phyloP scores from a whole-genome alignment of 2,329 filamentous ascomycete genomes.

The Cercospora sp. region DNA sequence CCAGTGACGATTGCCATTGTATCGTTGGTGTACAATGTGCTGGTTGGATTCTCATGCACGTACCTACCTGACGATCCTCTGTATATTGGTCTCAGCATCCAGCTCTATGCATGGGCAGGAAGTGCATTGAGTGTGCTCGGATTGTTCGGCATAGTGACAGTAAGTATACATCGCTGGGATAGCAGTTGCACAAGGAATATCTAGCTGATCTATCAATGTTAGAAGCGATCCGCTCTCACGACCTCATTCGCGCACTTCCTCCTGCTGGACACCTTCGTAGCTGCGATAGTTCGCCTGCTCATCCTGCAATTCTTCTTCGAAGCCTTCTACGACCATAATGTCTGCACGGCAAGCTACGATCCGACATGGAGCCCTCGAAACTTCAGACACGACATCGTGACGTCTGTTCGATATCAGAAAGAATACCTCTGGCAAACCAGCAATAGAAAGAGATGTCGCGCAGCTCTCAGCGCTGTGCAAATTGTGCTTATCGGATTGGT shows the following conservation, averaged over 20 bases:
- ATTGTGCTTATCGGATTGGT: constrained; percentile 21
- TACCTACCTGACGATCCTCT: constrained; percentile 35
- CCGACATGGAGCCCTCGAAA: constrained; percentile 26
- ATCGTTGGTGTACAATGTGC: constrained; percentile 30
- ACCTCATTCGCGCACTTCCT: constrained; percentile 32
- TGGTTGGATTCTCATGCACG: constrained; percentile 30
- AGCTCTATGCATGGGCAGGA: constrained; percentile 33
- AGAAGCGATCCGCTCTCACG: constrained; percentile 28
- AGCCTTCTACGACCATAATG: constrained; percentile 28
- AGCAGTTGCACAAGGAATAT: not conserved
- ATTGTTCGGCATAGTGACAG: constrained; percentile 29
- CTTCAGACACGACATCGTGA: constrained; percentile 28
- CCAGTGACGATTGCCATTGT: constrained; percentile 27
- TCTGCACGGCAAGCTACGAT: constrained; percentile 28
- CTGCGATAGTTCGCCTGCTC: constrained; percentile 28
- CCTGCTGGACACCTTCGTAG: constrained; percentile 32
- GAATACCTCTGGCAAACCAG: constrained; percentile 23
- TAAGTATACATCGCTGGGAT: constrained; percentile 15
- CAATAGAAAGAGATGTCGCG: constrained; percentile 24
- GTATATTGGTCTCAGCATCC: constrained; percentile 30
- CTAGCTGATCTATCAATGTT: not conserved
- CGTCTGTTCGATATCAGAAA: constrained; percentile 28
- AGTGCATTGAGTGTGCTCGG: constrained; percentile 30
- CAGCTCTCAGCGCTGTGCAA: constrained; percentile 27
- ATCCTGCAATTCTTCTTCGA: constrained; percentile 31